phyloP scores from a whole-genome alignment of 2,329 filamentous ascomycete genomes.

The Epicoccum sorghinum region DNA sequence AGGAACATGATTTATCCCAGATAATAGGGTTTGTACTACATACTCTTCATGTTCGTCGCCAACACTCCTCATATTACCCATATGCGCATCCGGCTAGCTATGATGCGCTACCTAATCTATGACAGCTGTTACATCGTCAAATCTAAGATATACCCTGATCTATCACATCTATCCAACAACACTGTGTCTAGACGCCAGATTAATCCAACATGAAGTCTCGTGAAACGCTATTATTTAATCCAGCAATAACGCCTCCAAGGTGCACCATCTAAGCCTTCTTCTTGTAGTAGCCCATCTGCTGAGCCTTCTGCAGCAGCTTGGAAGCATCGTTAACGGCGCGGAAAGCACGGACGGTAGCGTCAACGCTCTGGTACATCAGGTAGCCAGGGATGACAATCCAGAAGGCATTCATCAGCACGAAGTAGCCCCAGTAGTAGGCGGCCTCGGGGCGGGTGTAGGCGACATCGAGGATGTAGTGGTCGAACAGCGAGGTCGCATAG shows the following conservation, averaged over 20 bases:
- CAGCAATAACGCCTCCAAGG: too few species aligned
- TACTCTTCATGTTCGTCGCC: not conserved
- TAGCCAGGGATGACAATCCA: slow-evolving; percentile 66
- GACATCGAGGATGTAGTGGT: slow-evolving; percentile 60
- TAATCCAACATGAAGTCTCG: not conserved
- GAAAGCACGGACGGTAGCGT: slow-evolving; percentile 43
- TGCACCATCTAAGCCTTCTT: slow-evolving; percentile 25
- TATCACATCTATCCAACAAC: not conserved
- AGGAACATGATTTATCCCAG: not conserved
- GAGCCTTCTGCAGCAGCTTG: slow-evolving; percentile 36
- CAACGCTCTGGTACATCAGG: slow-evolving; percentile 44
- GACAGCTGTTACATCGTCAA: not conserved
- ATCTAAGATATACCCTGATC: slow-evolving; percentile 11
- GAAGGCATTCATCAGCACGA: slow-evolving; percentile 69
- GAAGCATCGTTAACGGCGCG: slow-evolving; percentile 44
- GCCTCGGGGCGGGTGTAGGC: slow-evolving; percentile 66
- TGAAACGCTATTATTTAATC: not conserved
- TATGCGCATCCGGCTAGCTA: not conserved
- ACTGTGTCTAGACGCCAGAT: not conserved
- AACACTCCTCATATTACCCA: not conserved
- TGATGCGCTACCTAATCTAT: not conserved
- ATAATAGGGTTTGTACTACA: not conserved
- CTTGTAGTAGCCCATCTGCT: slow-evolving; percentile 36
- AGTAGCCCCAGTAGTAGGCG: slow-evolving; percentile 71
- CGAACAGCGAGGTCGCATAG: slow-evolving; percentile 67